Conservation (phyloP, 116 monocot genomes). For the Posidonia oceanica region DNA sequence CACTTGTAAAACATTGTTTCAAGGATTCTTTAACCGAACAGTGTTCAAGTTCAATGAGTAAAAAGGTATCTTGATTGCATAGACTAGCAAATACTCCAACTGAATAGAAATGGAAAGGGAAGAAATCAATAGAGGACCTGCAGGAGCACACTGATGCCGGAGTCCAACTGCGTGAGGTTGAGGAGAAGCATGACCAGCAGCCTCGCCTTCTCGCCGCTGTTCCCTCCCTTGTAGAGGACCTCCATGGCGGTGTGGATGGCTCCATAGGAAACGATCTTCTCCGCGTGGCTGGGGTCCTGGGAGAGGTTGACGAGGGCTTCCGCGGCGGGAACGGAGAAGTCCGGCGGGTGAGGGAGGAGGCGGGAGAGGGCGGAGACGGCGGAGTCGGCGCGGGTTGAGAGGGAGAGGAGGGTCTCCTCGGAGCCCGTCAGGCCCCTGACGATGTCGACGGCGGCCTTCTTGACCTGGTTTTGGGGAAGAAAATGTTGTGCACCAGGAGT, state of each 20-base stretch:
- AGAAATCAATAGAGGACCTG: slow-evolving; percentile 26
- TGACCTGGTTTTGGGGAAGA: slow-evolving; percentile 21
- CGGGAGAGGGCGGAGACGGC: slow-evolving; percentile 31
- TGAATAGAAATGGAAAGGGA: too few species aligned
- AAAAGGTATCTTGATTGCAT: too few species aligned
- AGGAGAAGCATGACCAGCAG: slow-evolving; percentile 77
- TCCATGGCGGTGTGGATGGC: slow-evolving; percentile 36
- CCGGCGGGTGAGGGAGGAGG: slow-evolving; percentile 27
- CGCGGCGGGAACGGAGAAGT: slow-evolving; percentile 38
- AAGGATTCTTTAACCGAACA: too few species aligned
- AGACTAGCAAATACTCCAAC: too few species aligned
- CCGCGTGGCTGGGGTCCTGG: slow-evolving; percentile 32
- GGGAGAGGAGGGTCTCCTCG: slow-evolving; percentile 40
- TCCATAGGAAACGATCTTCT: slow-evolving; percentile 37
- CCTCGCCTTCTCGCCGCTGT: slow-evolving; percentile 11
- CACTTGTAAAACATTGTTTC: too few species aligned
- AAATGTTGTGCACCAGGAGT: background rate
- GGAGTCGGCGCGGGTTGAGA: slow-evolving; percentile 31
- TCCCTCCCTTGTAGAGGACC: slow-evolving; percentile 21
- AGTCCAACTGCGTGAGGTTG: slow-evolving; percentile 77
- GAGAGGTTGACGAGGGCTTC: slow-evolving; percentile 85
- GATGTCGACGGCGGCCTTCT: slow-evolving; percentile 67
- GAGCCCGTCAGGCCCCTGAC: slow-evolving; percentile 75
- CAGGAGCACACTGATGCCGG: slow-evolving; percentile 54
- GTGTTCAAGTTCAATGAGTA: too few species aligned